These are phyloP conservation scores for Persicaria maculosa DNA, from an alignment of 148 eudicot species.

Conservation along the genomic window DNA sequence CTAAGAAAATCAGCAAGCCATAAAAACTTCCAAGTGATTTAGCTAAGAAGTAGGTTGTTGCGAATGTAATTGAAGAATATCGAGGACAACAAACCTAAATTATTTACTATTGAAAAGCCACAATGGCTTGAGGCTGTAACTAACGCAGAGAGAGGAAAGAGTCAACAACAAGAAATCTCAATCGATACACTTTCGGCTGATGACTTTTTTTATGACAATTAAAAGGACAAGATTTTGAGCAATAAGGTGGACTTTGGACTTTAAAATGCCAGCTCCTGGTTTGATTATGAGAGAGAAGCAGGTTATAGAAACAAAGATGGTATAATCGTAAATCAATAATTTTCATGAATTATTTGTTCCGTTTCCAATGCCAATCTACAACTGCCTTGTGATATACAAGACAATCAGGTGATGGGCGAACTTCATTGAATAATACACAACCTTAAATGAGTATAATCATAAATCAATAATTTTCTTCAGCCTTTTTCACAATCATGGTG, in stretches of 20 bases:
- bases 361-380: not conserved
- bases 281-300: constrained; percentile 71
- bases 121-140: constrained; percentile 99
- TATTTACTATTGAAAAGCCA: constrained; percentile 58
- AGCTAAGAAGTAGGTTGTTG: constrained; percentile 22
- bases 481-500: too few species aligned
- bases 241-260: constrained; percentile 27
- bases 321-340: not conserved
- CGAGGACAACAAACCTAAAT: constrained; percentile 32
- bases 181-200: constrained; percentile 35
- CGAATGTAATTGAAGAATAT: constrained; percentile 19
- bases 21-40: constrained; percentile 28
- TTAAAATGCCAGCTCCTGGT: constrained; percentile 91
- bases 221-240: constrained; percentile 47
- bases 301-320: constrained; percentile 25
- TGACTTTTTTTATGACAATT: constrained; percentile 81
- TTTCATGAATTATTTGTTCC: not conserved
- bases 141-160: constrained; percentile 37
- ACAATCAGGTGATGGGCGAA: constrained; percentile 98
- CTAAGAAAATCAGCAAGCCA: constrained; percentile 20
- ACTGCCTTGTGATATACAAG: constrained; percentile 37
- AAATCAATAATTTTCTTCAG: too few species aligned
- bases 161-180: constrained; percentile 26
- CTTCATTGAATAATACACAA: constrained; percentile 89
- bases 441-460: too few species aligned